Percentiles rank a stretch among this genome's conserved stretches.
These are phyloP conservation scores for Chaetothyriales sp. DNA, from an alignment of 2,329 filamentous ascomycete species.

Conservation along the genomic window DNA sequence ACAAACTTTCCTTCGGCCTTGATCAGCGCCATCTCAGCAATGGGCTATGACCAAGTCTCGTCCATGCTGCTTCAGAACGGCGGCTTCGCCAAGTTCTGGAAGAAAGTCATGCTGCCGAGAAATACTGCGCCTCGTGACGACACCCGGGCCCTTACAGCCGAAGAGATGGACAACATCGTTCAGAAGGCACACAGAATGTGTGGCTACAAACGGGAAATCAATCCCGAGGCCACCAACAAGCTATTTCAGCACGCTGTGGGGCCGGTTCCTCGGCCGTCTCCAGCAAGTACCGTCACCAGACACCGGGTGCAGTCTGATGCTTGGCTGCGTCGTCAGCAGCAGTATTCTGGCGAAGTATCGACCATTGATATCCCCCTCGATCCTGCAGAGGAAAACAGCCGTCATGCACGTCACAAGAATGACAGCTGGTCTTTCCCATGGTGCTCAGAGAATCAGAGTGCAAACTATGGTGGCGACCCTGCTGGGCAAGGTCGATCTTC, in stretches of 20 bases:
- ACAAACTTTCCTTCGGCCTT: slow-evolving; percentile 3
- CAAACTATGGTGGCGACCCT: background rate
- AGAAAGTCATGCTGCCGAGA: background rate
- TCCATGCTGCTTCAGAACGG: background rate
- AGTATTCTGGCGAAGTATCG: background rate
- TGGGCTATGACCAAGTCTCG: background rate
- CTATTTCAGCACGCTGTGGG: background rate
- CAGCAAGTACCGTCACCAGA: background rate
- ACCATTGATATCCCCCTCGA: background rate
- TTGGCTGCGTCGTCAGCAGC: background rate
- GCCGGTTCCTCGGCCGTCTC: background rate
- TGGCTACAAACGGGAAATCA: background rate
- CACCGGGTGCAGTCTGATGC: background rate
- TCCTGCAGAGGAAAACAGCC: background rate
- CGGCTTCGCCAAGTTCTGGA: slow-evolving; percentile 1
- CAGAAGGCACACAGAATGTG: background rate
- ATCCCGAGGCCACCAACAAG: background rate
- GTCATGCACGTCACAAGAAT: background rate
- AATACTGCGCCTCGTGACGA: background rate
- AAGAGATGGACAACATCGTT: background rate
- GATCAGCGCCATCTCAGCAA: background rate
- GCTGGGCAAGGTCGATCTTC: background rate
- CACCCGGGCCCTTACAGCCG: background rate
- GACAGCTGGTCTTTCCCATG: background rate
- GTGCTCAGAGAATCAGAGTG: no score